A percentile compares a stretch with the other conserved stretches of the same genome.
Evolutionary conservation across 495 filamentous ascomycete species (phyloP).

Genomic region (Aspergillus diversus): DNA sequence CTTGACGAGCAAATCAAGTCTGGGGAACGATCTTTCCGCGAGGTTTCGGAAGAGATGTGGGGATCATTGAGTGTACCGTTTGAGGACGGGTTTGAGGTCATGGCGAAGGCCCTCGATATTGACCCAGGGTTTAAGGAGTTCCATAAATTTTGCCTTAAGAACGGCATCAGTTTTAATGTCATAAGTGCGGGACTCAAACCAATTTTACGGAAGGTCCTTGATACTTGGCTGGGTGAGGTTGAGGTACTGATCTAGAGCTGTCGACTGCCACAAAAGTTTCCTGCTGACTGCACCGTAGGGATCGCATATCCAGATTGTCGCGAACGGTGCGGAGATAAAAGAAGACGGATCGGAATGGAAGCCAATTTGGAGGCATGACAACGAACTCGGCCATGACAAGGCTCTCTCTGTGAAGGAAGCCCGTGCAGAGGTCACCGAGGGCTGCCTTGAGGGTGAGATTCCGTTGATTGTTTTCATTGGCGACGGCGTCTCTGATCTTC

Average conservation of each 20-base stretch:
- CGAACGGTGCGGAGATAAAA: conserved; percentile 68
- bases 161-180: conserved; percentile 72
- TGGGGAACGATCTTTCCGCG: conserved; percentile 69
- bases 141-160: conserved; percentile 65
- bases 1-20: conserved; percentile 70
- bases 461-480: conserved; percentile 78
- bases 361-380: conserved; percentile 72
- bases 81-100: conserved; percentile 73
- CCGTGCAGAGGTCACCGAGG: conserved; percentile 53
- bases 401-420: conserved; percentile 66
- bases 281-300: conserved; percentile 35
- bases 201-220: conserved; percentile 62
- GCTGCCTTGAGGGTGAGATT: conserved; percentile 62
- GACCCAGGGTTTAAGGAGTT: conserved; percentile 69
- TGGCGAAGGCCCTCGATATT: conserved; percentile 66
- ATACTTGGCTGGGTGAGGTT: conserved; percentile 66
- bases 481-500: conserved; percentile 76
- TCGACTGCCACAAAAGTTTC: not conserved
- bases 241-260: conserved; percentile 32
- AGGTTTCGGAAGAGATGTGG: conserved; percentile 82
- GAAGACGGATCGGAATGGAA: conserved; percentile 66
- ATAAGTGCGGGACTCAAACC: conserved; percentile 76
- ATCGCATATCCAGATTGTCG: conserved; percentile 68
- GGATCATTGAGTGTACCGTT: conserved; percentile 69
- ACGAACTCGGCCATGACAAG: conserved; percentile 72